phyloP scores from a whole-genome alignment of 192 early-diverging fungal genomes.

The Linnemannia hyalina region DNA sequence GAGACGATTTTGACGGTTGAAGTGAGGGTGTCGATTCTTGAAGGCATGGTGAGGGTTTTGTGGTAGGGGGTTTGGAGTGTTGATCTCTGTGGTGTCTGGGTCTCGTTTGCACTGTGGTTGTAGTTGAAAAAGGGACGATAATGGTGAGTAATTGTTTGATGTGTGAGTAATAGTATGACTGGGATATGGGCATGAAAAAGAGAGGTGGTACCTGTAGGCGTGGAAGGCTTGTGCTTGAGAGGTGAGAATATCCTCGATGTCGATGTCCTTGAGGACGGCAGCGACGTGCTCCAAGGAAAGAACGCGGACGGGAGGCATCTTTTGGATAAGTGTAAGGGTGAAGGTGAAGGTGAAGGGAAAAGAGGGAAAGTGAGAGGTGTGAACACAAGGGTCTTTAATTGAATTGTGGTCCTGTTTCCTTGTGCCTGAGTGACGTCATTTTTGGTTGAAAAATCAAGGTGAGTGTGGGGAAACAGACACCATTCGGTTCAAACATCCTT shows the following conservation, averaged over 20 bases:
- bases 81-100: conserved; percentile 61
- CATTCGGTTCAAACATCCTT: not conserved
- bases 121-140: not conserved
- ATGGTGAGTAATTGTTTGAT: not conserved
- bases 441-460: not conserved
- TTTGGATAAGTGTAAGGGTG: not conserved
- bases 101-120: conserved; percentile 32
- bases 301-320: conserved; percentile 45
- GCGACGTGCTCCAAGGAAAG: conserved; percentile 46
- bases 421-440: conserved; percentile 1
- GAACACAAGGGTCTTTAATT: too few relatives aligned
- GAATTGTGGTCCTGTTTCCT: too few relatives aligned
- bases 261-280: conserved; percentile 30
- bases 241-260: conserved; percentile 33
- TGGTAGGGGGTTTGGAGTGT: conserved; percentile 54
- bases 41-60: conserved; percentile 64
- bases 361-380: too few relatives aligned
- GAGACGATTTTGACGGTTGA: conserved; percentile 65
- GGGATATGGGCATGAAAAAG: not conserved
- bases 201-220: conserved; percentile 32
- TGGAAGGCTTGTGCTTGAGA: conserved; percentile 46
- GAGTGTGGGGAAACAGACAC: not conserved
- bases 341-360: not conserved
- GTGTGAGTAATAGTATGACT: not conserved
- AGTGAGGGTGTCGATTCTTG: conserved; percentile 56